Conservation (phyloP, 139 green algal species). For the Mesotaenium endlicherianum region DNA sequence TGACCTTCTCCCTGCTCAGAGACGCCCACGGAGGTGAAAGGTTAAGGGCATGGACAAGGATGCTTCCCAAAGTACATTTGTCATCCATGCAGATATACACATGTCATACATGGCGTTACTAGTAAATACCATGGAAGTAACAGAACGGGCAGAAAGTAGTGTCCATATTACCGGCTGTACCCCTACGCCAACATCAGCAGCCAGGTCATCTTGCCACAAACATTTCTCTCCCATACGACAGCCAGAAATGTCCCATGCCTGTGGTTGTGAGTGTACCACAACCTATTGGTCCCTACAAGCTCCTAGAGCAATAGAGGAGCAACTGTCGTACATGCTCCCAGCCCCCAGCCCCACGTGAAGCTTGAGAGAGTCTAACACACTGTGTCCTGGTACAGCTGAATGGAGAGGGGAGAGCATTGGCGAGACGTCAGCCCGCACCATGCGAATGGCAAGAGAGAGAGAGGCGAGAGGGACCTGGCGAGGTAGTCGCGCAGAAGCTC, state of each 20-base stretch:
- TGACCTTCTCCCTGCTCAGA: constrained; percentile 28
- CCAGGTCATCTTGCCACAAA: background rate
- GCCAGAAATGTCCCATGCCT: too few relatives aligned
- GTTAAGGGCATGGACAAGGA: background rate
- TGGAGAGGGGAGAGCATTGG: background rate
- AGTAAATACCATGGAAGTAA: background rate
- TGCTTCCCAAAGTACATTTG: background rate
- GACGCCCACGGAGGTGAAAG: background rate
- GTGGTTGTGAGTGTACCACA: too few relatives aligned
- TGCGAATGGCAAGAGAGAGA: too few relatives aligned
- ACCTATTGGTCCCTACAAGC: too few relatives aligned
- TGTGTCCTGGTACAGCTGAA: background rate
- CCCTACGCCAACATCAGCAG: background rate
- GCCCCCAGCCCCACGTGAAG: background rate
- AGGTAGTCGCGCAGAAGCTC: constrained; percentile 62
- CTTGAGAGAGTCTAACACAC: background rate
- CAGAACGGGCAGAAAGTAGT: background rate
- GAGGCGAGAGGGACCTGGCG: too few relatives aligned
- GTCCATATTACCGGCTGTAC: background rate
- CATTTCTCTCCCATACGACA: too few relatives aligned
- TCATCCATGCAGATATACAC: background rate
- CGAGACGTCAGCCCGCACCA: background rate
- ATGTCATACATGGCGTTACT: background rate
- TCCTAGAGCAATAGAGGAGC: background rate
- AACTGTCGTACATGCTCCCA: background rate